Evolutionary conservation across 1,284 basidiomycete genomes (phyloP).

Genomic region (Malassezia globosa): DNA sequence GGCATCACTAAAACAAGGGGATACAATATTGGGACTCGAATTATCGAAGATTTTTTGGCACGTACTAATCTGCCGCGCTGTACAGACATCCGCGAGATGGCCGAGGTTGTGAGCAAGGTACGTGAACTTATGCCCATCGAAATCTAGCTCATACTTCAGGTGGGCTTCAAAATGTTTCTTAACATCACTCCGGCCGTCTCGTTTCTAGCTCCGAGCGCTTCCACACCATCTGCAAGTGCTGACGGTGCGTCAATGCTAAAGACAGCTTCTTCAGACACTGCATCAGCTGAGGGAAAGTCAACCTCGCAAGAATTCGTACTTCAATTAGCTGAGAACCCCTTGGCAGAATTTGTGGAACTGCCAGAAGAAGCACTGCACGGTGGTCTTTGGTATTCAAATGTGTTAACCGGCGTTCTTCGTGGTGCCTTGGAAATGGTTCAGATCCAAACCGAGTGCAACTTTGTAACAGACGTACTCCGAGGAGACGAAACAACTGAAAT

Average conservation of each 20-base stretch:
- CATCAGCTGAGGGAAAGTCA: background rate
- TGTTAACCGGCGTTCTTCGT: conserved; percentile 81
- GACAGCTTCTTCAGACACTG: background rate
- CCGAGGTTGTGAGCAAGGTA: conserved; percentile 43
- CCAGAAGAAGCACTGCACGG: conserved; percentile 64
- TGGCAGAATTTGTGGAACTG: conserved; percentile 93
- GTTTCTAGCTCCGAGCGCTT: conserved; percentile 49
- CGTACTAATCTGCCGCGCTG: conserved; percentile 61
- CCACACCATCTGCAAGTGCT: background rate
- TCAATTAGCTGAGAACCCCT: conserved; percentile 84
- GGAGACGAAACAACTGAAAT: conserved; percentile 93
- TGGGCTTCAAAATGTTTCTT: conserved; percentile 97
- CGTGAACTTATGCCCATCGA: no score
- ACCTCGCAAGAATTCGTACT: conserved; percentile 59
- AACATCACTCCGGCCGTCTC: conserved; percentile 78
- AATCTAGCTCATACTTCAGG: no score
- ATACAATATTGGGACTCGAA: conserved; percentile 88
- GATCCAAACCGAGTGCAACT: conserved; percentile 83
- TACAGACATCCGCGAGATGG: conserved; percentile 80
- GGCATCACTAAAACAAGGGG: conserved; percentile 57
- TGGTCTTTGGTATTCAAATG: conserved; percentile 92
- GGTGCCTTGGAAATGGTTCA: conserved; percentile 98
- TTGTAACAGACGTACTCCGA: conserved; percentile 76
- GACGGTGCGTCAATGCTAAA: background rate
- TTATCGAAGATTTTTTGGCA: conserved; percentile 96